phyloP scores from a whole-genome alignment of 2,329 filamentous ascomycete species.

The Huntiella moniliformis region DNA sequence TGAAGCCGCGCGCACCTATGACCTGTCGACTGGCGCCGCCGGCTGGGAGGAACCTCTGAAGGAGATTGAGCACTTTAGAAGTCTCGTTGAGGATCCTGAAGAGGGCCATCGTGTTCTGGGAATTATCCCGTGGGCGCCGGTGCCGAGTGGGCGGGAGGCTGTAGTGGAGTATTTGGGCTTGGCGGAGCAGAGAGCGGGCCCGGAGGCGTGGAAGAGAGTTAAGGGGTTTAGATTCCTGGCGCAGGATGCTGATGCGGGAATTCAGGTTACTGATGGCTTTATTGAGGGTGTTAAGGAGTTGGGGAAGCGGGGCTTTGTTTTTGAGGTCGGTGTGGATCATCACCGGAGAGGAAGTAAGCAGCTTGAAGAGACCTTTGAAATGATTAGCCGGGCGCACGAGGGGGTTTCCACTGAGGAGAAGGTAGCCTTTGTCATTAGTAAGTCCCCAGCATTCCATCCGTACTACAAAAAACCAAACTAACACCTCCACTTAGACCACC shows the following conservation, averaged over 20 bases:
- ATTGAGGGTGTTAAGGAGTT: slow-evolving; percentile 47
- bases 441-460: not conserved
- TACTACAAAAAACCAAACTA: not conserved
- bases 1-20: slow-evolving; percentile 59
- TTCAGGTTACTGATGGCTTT: slow-evolving; percentile 44
- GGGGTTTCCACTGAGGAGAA: slow-evolving; percentile 39
- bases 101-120: slow-evolving; percentile 41
- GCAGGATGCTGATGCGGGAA: slow-evolving; percentile 53
- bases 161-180: slow-evolving; percentile 46
- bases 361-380: slow-evolving; percentile 49
- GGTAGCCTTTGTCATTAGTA: slow-evolving; percentile 52
- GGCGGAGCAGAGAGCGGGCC: slow-evolving; percentile 42
- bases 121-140: slow-evolving; percentile 71
- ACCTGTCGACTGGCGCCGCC: slow-evolving; percentile 26
- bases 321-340: slow-evolving; percentile 73
- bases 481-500: slow-evolving; percentile 48
- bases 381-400: slow-evolving; percentile 49
- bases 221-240: slow-evolving; percentile 69
- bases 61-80: slow-evolving; percentile 51
- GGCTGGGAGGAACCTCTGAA: slow-evolving; percentile 52
- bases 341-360: slow-evolving; percentile 57
- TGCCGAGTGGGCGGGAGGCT: slow-evolving; percentile 42
- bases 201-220: slow-evolving; percentile 43
- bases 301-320: slow-evolving; percentile 43
- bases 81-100: slow-evolving; percentile 40